Conservation (phyloP, 176 grass and related monocot genomes). For the Triticum monococcum region DNA sequence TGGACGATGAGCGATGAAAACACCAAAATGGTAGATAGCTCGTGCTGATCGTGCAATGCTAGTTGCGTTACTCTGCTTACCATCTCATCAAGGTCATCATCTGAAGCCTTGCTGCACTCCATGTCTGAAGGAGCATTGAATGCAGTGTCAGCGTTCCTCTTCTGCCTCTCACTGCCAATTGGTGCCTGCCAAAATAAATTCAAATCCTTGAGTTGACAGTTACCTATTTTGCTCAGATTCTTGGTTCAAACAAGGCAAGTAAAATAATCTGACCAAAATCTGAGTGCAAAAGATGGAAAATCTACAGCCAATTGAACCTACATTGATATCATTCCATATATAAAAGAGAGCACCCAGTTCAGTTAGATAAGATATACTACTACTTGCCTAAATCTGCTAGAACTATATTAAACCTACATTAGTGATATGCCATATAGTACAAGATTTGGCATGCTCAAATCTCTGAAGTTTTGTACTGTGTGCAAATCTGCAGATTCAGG, state of each 20-base stretch:
- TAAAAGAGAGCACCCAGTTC: not conserved
- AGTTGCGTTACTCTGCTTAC: constrained; percentile 13
- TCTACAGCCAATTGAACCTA: not conserved
- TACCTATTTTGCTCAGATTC: not conserved
- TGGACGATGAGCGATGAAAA: not conserved
- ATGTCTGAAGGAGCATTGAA: constrained; percentile 36
- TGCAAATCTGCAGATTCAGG: not conserved
- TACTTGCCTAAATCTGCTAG: not conserved
- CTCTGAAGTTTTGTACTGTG: not conserved
- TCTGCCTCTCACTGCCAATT: constrained; percentile 64
- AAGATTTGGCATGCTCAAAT: not conserved
- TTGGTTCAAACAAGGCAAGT: not conserved
- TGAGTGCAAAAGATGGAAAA: not conserved
- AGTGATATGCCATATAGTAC: not conserved
- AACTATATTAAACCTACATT: not conserved
- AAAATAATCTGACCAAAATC: not conserved
- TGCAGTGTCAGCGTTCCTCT: constrained; percentile 36
- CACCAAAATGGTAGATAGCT: not conserved
- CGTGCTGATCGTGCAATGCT: not conserved
- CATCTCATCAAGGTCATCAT: constrained; percentile 30
- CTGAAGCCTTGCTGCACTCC: constrained; percentile 29
- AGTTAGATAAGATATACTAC: not conserved
- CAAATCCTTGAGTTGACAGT: not conserved
- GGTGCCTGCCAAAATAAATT: constrained; percentile 34
- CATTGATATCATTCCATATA: not conserved